Conservation (phyloP, 345 rosid genomes). For the Eucalyptus caleyi region DNA sequence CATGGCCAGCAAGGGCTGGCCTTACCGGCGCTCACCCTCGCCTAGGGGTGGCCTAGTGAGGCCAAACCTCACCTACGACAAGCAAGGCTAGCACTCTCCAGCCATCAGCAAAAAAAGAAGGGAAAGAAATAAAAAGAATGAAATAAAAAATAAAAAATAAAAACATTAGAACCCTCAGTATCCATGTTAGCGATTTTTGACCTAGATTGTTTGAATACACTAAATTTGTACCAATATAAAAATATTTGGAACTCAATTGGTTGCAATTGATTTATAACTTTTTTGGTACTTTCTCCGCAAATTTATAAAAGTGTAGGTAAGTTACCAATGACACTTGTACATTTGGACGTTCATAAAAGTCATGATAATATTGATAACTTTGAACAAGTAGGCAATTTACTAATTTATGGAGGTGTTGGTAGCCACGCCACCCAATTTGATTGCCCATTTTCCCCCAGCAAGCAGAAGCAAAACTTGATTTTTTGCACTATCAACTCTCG, state of each 20-base stretch:
- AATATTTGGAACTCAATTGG: fast-evolving
- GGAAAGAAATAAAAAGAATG: too few species aligned
- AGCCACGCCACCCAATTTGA: background rate
- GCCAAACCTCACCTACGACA: fast-evolving
- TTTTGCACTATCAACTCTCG: background rate
- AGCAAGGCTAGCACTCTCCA: background rate
- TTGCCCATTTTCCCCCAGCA: background rate
- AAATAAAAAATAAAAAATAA: too few species aligned
- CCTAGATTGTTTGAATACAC: background rate
- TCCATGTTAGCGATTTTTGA: too few species aligned
- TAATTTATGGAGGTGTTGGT: background rate
- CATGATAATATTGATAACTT: background rate
- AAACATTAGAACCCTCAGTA: fast-evolving
- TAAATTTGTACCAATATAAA: fast-evolving
- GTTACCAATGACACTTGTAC: background rate
- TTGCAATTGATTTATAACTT: fast-evolving
- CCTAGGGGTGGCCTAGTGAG: background rate
- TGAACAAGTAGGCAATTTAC: background rate
- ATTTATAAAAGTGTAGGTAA: background rate
- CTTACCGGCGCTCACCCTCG: fast-evolving
- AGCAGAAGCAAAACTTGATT: background rate
- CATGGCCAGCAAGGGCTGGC: background rate
- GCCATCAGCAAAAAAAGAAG: background rate
- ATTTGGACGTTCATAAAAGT: background rate
- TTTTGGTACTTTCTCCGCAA: background rate